These are phyloP conservation scores for Venturia effusa DNA, from an alignment of 2,329 filamentous ascomycete genomes.

Conservation along the genomic window DNA sequence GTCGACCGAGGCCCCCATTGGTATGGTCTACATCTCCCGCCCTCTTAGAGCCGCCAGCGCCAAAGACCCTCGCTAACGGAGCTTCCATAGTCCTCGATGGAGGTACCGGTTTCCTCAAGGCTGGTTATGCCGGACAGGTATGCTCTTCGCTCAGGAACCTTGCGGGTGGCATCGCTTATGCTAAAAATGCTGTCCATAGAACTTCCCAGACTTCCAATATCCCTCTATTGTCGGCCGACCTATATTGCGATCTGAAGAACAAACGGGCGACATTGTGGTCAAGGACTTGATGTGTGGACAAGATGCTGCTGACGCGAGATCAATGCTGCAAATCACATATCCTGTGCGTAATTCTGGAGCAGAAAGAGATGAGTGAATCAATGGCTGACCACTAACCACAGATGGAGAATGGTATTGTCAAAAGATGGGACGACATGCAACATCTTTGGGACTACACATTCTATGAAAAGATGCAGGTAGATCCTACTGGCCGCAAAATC, in stretches of 20 bases:
- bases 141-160: slow-evolving; percentile 16
- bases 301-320: slow-evolving; percentile 88
- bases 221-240: slow-evolving; percentile 96
- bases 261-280: slow-evolving; percentile 60
- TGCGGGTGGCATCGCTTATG: background rate
- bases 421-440: slow-evolving; percentile 99
- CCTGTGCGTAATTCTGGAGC: slow-evolving; percentile 37
- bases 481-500: slow-evolving; percentile 89
- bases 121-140: slow-evolving; percentile 90
- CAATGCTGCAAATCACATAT: slow-evolving; percentile 97
- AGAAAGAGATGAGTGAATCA: background rate
- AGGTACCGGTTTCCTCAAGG: slow-evolving; percentile 98
- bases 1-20: slow-evolving; percentile 7
- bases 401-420: slow-evolving; percentile 99
- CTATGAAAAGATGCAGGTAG: slow-evolving; percentile 89
- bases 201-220: slow-evolving; percentile 98
- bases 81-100: slow-evolving; percentile 76
- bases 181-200: slow-evolving; percentile 39
- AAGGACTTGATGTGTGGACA: slow-evolving; percentile 99
- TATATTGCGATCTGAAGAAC: slow-evolving; percentile 92
- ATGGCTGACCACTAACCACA: slow-evolving; percentile 21
- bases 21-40: background rate
- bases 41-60: background rate
- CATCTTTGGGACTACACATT: slow-evolving; percentile 99
- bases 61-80: background rate